Percentiles rank a stretch among this genome's conserved stretches.
These are phyloP conservation scores for Tranzscheliella williamsii DNA, from an alignment of 1,284 basidiomycete species.

Conservation along the genomic window DNA sequence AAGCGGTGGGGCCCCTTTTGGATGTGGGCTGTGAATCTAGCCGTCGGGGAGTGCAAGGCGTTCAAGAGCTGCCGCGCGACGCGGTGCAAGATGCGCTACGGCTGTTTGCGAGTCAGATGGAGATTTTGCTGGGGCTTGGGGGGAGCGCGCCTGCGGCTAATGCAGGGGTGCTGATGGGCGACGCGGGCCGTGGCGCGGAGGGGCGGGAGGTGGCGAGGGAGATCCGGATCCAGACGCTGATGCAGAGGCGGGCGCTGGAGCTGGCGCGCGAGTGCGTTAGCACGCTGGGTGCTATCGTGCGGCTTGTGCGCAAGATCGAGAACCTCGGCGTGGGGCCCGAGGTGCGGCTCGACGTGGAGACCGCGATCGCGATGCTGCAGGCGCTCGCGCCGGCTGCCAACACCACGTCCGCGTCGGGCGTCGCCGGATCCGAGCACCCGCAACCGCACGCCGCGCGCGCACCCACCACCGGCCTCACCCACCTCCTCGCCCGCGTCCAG, in stretches of 20 bases:
- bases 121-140: constrained; percentile 73
- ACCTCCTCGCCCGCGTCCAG: constrained; percentile 69
- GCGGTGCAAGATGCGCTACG: constrained; percentile 69
- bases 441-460: too few relatives aligned
- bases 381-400: constrained; percentile 39
- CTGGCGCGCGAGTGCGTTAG: constrained; percentile 22
- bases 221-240: constrained; percentile 13
- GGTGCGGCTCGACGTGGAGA: constrained; percentile 33
- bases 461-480: constrained; percentile 58
- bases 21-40: too few relatives aligned
- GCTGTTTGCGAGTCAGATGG: constrained; percentile 76
- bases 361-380: constrained; percentile 9
- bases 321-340: constrained; percentile 49
- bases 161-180: background rate
- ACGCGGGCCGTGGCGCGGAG: background rate
- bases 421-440: background rate
- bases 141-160: background rate
- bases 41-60: background rate
- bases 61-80: constrained; percentile 6
- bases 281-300: constrained; percentile 49
- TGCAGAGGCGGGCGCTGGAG: constrained; percentile 41
- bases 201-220: background rate
- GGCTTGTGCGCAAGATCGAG: constrained; percentile 44
- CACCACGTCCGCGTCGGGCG: background rate
- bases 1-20: too few relatives aligned